Base-by-base conservation (phyloP, 768 basidiomycete genomes). In the Mycena maculata region DNA sequence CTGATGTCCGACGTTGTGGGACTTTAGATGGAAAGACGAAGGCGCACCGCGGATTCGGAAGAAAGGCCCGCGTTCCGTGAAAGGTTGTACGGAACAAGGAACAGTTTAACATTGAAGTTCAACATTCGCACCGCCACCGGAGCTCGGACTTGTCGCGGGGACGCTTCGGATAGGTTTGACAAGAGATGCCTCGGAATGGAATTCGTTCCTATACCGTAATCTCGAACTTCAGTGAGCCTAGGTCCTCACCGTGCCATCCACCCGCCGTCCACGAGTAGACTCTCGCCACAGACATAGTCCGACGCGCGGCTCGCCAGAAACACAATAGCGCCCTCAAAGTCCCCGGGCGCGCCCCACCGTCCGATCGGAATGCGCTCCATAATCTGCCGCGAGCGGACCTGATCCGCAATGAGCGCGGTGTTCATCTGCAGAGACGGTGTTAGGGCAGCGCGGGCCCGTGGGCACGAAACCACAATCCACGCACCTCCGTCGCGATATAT, bases 311-410 rank as follows among this genome's bases (percentile, higher is more conserved):
- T 89, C 16, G 91, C 90, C 23, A 93, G 84, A 77, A 90, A 94
- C 18, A 93, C 86, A 18, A 88, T 77, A 0, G 88, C 87, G 13
- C 91, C 91, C n/a, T 87, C 89, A 75, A 94, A 91, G 78, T 94
- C 92, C 56, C 82, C 80, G 4, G 91, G 91, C 25, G 82, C 77
- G 23, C 91, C 92, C 92, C 92, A 93, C 62, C 92, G 76, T 15
- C 86, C 87, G 18, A 88, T 88, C 3, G 91, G 91, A 67, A 92
- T 92, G 41, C 91, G 84, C 74, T 91, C 91, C 55, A 88, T 84
- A 70, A 93, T 92, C 76, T 92, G 91, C 30, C 88, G 84, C 25
- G 87, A 79, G 47, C 92, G 86, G 23, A 82, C 81, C n/a, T 88
- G 88, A 84, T 92, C 87, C 27, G 77, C 77, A 28, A 88, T 79